Base-by-base conservation (phyloP, 176 grass and related monocot genomes). In the Oryza punctata region DNA sequence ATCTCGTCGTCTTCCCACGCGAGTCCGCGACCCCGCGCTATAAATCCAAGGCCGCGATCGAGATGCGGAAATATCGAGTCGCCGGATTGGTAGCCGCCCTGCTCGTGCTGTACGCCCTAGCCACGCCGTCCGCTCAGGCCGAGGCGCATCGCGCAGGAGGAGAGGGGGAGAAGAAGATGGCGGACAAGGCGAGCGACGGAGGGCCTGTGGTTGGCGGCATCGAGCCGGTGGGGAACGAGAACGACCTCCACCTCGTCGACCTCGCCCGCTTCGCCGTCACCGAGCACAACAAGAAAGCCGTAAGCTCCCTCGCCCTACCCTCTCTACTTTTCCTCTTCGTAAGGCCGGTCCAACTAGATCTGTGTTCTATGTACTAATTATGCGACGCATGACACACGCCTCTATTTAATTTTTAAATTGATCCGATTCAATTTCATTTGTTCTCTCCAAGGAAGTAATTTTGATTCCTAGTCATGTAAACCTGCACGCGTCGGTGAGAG, bases 281-380 rank as follows among this genome's bases (percentile, higher is more conserved):
- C 3, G 88, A 97, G 86, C 88, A 97, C 80, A 94, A 97, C 91
- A 94, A 97, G 45, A 94, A 85, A 71, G 45, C 94, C 45, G 94
- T 97, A 64, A 92, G 86, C 2, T 30, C 46, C 60, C 18, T n/a
- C 15, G 23, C 19, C 23, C 2, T 72, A 21, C 1, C 32, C 18
- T 13, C 26, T 78, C 1, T 69, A 13, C 0, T 59, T 6, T 57
- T 2, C 44, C 19, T 66, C 25, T 72, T 14, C 32, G 15, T 9
- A 45, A 69, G 16, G 16, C 18, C 21, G 27, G 21, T 28, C 24
- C 21, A n/a, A 33, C 16, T 4, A 32, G 14, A 47, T 54, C 67
- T 37, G 63, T 14, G 37, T 69, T 69, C 15, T 7, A n/a, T 18
- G 3, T 29, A 64, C 29, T 15, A 6, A 38, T 12, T 49, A 25